Base-by-base conservation (phyloP, 2,329 filamentous ascomycete species). In the Alternaria arborescens region DNA sequence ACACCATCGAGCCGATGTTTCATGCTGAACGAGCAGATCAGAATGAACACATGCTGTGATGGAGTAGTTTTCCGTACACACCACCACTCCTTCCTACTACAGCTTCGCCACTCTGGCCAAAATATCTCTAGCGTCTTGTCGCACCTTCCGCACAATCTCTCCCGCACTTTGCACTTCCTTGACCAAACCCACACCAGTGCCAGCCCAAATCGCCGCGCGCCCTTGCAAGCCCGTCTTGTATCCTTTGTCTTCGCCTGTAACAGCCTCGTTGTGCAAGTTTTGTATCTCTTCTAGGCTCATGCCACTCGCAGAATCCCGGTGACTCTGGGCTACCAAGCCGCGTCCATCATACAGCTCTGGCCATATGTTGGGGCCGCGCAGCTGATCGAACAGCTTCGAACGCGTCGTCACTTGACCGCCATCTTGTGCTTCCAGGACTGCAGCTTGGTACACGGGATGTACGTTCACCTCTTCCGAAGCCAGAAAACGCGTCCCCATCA, bases 401-500 rank as follows among this genome's bases (percentile, higher is more conserved):
- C 83, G 74, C n/a, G 77, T 78, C 0, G 85, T 87, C 30, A 70
- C 79, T 43, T 81, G 73, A 0, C 85, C 85, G 0, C 85, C 85
- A 68, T 87, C 85, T 3, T 61, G 70, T 11, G 82, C 81, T 10
- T 75, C 69, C 1, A 87, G 34, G 1, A 87, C 74, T 10, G 81
- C 81, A 20, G 82, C 75, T 60, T 77, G 75, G 55, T 85, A 86
- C 0, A 78, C 79, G 3, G 79, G 71, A 42, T 80, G 77, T 3
- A 85, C 77, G 18, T 73, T 71, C 2, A 82, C 80, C 68, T 87
- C 85, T 0, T 74, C 72, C 4, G 79, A 72, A 1, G 86, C 87
- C 0, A 91, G 81, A 62, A 90, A 89, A 5, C 88, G 82, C 0
- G 89, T 91, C 0, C 89, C 89, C 82, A 91, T 83, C 0, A 83